Conservation (phyloP, 2,329 filamentous ascomycete species). For the Colletotrichum karsti region DNA sequence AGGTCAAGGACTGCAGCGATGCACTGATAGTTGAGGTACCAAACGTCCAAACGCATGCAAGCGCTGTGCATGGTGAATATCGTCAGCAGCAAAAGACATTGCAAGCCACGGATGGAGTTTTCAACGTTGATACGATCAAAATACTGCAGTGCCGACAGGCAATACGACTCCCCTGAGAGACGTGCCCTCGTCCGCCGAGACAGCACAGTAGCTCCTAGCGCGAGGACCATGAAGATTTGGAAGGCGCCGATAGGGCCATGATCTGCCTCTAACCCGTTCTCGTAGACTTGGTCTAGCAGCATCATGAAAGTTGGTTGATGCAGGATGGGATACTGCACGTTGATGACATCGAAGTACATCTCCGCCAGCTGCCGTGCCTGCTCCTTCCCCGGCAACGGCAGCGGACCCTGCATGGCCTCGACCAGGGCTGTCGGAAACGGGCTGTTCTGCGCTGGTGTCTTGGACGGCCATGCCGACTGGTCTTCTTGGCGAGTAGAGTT, state of each 20-base stretch:
- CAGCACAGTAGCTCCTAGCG: constrained; percentile 54
- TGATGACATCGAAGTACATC: constrained; percentile 57
- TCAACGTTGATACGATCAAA: constrained; percentile 56
- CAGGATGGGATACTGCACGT: constrained; percentile 58
- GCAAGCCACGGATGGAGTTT: constrained; percentile 56
- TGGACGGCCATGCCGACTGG: constrained; percentile 21
- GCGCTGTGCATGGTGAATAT: constrained; percentile 61
- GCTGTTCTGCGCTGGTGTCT: background rate
- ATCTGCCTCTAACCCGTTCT: constrained; percentile 31
- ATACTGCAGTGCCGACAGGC: constrained; percentile 53
- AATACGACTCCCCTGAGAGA: constrained; percentile 58
- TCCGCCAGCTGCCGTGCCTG: constrained; percentile 50
- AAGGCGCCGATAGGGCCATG: constrained; percentile 44
- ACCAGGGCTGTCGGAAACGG: constrained; percentile 39
- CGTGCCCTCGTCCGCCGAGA: constrained; percentile 51
- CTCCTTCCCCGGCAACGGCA: constrained; percentile 39
- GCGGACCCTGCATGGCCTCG: constrained; percentile 41
- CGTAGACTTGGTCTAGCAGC: constrained; percentile 42
- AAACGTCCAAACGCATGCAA: constrained; percentile 56
- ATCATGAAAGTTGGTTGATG: constrained; percentile 51
- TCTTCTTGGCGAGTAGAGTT: constrained; percentile 41
- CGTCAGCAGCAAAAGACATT: constrained; percentile 55
- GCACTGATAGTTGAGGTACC: constrained; percentile 65
- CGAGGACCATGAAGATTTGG: constrained; percentile 62
- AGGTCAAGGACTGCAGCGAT: constrained; percentile 59